phyloP scores from a whole-genome alignment of 768 basidiomycete species.

The Lactarius deliciosus region DNA sequence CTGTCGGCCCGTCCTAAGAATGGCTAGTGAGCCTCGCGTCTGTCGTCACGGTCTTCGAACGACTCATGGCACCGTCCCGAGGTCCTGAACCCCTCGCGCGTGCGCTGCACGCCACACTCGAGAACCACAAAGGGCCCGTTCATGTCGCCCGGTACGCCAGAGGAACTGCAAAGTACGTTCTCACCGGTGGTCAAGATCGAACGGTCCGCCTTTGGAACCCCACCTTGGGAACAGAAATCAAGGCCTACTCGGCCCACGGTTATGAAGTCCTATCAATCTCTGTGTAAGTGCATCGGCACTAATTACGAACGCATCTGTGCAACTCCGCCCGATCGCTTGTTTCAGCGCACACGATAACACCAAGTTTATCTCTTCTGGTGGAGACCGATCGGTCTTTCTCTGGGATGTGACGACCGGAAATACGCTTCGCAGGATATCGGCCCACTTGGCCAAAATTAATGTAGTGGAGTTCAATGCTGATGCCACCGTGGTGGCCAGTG shows the following conservation, averaged over 20 bases:
- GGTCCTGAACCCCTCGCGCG: conserved; percentile 53
- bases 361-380: conserved; percentile 90
- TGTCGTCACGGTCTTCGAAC: not conserved
- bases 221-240: conserved; percentile 81
- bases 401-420: conserved; percentile 94
- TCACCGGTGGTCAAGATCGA: conserved; percentile 94
- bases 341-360: conserved; percentile 88
- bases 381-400: conserved; percentile 88
- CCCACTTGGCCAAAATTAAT: conserved; percentile 90
- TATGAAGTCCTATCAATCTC: conserved; percentile 92
- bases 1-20: not conserved
- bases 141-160: conserved; percentile 92
- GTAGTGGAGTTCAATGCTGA: conserved; percentile 88
- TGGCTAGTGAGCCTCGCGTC: not conserved
- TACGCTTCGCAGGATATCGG: conserved; percentile 78
- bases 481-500: conserved; percentile 83
- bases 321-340: conserved; percentile 8
- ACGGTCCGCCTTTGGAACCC: conserved; percentile 92
- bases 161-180: conserved; percentile 81
- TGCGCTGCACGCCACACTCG: conserved; percentile 60
- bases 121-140: conserved; percentile 77
- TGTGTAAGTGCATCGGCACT: conserved; percentile 57
- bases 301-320: not conserved
- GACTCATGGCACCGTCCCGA: conserved; percentile 38
- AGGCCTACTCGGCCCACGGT: conserved; percentile 86